Conservation (phyloP, 164 flowering plant genomes). For the Annona squamosa region DNA sequence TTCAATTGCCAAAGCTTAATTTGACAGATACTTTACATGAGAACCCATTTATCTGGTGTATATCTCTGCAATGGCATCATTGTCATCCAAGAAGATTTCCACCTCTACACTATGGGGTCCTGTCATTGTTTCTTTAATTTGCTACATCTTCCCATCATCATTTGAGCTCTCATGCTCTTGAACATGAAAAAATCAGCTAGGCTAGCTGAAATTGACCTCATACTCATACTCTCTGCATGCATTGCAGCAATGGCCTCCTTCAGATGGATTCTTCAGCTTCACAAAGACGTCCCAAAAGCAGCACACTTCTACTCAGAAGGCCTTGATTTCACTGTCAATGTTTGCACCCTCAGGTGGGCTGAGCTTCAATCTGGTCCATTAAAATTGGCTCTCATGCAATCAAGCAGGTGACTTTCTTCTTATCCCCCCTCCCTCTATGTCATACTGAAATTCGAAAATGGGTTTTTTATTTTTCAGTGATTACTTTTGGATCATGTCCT, state of each 20-base stretch:
- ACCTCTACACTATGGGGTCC: no score
- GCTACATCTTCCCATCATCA: no score
- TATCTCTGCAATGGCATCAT: no score
- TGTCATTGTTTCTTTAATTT: no score
- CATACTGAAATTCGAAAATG: neutral
- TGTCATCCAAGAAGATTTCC: no score
- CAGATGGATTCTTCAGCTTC: conserved; percentile 88
- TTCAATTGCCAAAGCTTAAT: no score
- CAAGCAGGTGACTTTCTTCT: conserved; percentile 33
- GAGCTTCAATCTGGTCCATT: conserved; percentile 89
- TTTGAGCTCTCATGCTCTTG: no score
- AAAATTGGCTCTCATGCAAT: conserved; percentile 83
- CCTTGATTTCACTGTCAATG: conserved; percentile 68
- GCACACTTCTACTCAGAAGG: conserved; percentile 90
- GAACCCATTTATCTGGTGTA: no score
- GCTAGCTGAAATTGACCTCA: neutral
- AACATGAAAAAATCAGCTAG: no score
- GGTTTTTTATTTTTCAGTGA: neutral
- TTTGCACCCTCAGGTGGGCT: conserved; percentile 90
- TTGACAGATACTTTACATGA: no score
- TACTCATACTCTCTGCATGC: neutral
- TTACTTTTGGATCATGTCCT: no score
- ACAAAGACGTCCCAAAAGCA: conserved; percentile 92
- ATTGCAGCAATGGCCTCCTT: conserved; percentile 43
- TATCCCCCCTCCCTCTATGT: neutral